Conservation (phyloP, 139 green algal genomes). For the Chlamydomonas sp. region DNA sequence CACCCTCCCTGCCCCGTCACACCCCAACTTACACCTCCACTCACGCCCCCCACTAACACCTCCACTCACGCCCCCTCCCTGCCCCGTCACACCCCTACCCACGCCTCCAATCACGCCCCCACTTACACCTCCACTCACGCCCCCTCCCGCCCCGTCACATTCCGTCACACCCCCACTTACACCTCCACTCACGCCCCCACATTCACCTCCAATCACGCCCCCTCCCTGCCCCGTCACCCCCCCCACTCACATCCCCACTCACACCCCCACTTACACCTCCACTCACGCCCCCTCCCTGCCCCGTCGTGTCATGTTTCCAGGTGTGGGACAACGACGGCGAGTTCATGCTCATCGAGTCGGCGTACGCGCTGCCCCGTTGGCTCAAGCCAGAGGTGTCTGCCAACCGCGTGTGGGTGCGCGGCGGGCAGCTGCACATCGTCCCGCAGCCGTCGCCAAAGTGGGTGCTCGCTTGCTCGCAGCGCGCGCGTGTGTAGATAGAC, state of each 20-base stretch:
- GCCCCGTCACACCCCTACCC: neutral
- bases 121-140: neutral
- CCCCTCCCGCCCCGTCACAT: neutral
- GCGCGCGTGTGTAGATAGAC: no score
- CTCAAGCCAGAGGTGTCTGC: slow-evolving; percentile 57
- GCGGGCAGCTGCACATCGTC: slow-evolving; percentile 60
- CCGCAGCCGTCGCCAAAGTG: slow-evolving; percentile 45
- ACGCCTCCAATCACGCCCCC: neutral
- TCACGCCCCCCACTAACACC: neutral
- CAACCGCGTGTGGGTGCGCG: slow-evolving; percentile 67
- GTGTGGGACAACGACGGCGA: slow-evolving; percentile 92
- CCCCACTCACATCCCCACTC: no score
- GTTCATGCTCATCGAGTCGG: slow-evolving; percentile 92
- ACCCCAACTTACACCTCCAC: no score
- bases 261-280: no score
- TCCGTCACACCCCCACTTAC: no score
- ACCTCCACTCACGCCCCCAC: no score
- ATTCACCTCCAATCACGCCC: no score
- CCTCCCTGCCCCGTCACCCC: no score
- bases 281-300: no score
- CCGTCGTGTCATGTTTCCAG: no score
- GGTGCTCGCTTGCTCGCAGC: slow-evolving; percentile 8
- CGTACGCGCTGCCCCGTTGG: slow-evolving; percentile 74
- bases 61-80: neutral
- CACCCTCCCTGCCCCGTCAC: no score